Percentiles rank a stretch among this genome's conserved stretches.
Evolutionary conservation across 345 rosid species (phyloP).

Genomic region (Reutealis trisperma): DNA sequence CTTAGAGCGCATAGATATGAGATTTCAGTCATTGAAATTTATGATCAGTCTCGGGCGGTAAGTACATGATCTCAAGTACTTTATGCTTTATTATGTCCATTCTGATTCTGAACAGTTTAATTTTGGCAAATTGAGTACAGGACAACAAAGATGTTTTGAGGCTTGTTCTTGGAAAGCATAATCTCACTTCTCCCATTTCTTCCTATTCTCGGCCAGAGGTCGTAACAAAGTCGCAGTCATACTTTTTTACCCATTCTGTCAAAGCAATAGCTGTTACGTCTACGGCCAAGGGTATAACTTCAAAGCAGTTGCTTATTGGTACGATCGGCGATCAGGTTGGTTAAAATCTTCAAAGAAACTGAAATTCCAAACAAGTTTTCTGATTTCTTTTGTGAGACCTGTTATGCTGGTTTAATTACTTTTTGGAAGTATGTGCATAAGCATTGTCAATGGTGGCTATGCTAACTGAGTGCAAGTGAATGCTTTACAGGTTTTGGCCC

Average conservation of each 20-base stretch:
- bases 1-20: conserved; percentile 96
- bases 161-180: conserved; percentile 93
- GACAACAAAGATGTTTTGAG: conserved; percentile 95
- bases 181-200: conserved; percentile 81
- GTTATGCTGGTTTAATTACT: background rate
- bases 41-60: conserved; percentile 99
- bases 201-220: conserved; percentile 87
- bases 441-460: background rate
- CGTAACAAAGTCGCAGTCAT: conserved; percentile 88
- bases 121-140: conserved; percentile 46
- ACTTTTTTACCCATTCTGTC: conserved; percentile 85
- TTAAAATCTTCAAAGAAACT: conserved; percentile 11
- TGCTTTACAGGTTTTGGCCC: conserved; percentile 62
- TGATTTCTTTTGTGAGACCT: background rate
- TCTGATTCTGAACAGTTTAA: conserved; percentile 6
- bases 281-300: conserved; percentile 95
- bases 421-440: conserved; percentile 4
- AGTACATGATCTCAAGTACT: conserved; percentile 15
- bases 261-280: conserved; percentile 86
- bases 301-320: conserved; percentile 98
- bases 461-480: conserved; percentile 1
- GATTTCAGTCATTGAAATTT: conserved; percentile 91
- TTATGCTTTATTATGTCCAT: background rate
- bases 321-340: conserved; percentile 85
- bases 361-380: background rate